Evolutionary conservation across 306 rosid species (phyloP).

Genomic region (Cicer bijugum): DNA sequence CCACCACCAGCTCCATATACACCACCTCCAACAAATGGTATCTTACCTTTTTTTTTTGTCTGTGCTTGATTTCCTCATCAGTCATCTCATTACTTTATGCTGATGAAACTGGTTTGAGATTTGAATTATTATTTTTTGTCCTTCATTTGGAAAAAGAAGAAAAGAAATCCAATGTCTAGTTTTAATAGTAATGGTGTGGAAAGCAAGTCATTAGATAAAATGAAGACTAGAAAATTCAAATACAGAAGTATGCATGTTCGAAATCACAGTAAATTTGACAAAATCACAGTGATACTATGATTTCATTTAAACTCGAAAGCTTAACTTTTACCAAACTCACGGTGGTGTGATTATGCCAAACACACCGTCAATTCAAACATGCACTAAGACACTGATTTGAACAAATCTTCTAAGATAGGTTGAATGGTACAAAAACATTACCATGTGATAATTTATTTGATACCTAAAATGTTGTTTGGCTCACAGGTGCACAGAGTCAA

Average conservation of each 20-base stretch:
- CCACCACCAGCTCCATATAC: constrained; percentile 75
- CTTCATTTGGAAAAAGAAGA: not conserved
- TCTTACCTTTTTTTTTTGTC: constrained; percentile 34
- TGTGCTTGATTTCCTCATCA: constrained; percentile 36
- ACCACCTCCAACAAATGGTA: constrained; percentile 83
- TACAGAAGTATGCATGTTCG: not conserved
- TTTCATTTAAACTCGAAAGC: too few relatives aligned
- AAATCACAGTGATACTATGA: not conserved
- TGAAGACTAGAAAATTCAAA: too few relatives aligned
- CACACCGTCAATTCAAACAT: too few relatives aligned
- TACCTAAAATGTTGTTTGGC: constrained; percentile 40
- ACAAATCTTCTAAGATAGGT: not conserved
- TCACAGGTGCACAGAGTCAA: constrained; percentile 85
- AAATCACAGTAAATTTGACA: not conserved
- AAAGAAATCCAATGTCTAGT: constrained; percentile 3
- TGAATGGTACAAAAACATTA: constrained; percentile 27
- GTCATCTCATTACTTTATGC: constrained; percentile 33
- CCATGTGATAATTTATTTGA: constrained; percentile 6
- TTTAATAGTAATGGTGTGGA: not conserved
- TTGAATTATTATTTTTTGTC: constrained; percentile 31
- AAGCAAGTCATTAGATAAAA: constrained; percentile 7
- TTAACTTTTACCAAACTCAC: too few relatives aligned
- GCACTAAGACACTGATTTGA: not conserved
- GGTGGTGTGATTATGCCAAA: too few relatives aligned
- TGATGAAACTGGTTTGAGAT: constrained; percentile 33